These are phyloP conservation scores for Dictyophora rubrovolvata DNA, from an alignment of 768 basidiomycete species.

Conservation along the genomic window DNA sequence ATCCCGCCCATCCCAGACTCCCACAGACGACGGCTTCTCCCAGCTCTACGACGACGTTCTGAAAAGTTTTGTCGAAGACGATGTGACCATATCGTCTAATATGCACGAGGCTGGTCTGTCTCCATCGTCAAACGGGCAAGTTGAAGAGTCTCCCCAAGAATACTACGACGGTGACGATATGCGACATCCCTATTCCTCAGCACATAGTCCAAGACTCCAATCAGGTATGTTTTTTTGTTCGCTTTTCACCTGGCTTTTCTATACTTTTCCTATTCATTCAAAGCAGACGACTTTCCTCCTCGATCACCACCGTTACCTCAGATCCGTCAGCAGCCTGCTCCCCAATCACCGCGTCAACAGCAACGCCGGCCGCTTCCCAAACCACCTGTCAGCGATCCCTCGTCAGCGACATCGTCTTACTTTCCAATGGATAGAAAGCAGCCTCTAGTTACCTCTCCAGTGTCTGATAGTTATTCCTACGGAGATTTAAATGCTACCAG, in stretches of 20 bases:
- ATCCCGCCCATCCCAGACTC: not conserved
- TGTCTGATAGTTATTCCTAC: conserved; percentile 1
- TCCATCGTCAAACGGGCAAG: not conserved
- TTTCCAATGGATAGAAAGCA: not conserved
- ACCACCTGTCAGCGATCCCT: not conserved
- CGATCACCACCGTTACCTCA: not conserved
- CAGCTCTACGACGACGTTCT: conserved; percentile 3
- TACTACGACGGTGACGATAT: not conserved
- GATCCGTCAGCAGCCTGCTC: not conserved
- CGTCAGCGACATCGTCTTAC: not conserved
- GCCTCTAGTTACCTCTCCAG: not conserved
- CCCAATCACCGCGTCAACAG: conserved; percentile 1
- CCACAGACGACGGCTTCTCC: conserved; percentile 2
- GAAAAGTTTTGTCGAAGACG: not conserved
- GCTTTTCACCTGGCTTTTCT: not conserved
- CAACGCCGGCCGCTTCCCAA: not conserved
- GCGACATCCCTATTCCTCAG: not conserved
- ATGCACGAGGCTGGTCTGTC: not conserved
- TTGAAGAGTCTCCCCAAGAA: not conserved
- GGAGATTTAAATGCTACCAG: not conserved
- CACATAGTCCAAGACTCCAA: not conserved
- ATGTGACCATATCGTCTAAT: not conserved
- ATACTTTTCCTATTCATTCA: not conserved
- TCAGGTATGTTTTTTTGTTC: not conserved
- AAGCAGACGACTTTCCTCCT: not conserved